A percentile compares a stretch with the other conserved stretches of the same genome.
These are phyloP conservation scores for Debaryomyces coudertii DNA, from an alignment of 1,139 yeast species.

Conservation along the genomic window DNA sequence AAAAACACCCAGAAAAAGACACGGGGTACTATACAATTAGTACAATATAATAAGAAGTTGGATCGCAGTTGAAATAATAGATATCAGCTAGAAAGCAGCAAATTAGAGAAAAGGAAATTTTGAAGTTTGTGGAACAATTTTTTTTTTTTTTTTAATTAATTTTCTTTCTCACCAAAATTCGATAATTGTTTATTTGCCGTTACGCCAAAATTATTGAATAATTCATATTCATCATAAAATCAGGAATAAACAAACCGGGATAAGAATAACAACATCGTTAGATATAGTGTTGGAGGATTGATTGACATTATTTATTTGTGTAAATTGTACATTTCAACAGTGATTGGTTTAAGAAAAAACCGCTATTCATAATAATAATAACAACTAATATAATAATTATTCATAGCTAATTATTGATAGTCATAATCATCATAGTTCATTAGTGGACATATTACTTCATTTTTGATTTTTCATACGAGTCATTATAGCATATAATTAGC, in stretches of 20 bases:
- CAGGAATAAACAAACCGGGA: slow-evolving; percentile 1
- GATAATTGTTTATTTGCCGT: slow-evolving; percentile 4
- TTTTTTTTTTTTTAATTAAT: slow-evolving; percentile 2
- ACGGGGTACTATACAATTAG: background rate
- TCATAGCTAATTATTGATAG: background rate
- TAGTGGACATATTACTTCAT: slow-evolving; percentile 1
- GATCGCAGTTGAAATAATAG: background rate
- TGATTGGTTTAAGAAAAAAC: slow-evolving; percentile 1
- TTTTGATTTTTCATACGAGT: slow-evolving; percentile 2
- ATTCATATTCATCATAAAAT: background rate
- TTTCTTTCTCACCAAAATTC: background rate
- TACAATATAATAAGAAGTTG: background rate
- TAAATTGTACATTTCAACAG: slow-evolving; percentile 2
- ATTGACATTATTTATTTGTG: slow-evolving; percentile 4
- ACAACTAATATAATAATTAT: background rate
- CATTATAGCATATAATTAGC: slow-evolving; percentile 7
- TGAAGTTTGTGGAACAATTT: background rate
- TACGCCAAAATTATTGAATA: slow-evolving; percentile 4
- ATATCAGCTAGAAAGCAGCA: background rate
- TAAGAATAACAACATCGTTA: slow-evolving; percentile 2
- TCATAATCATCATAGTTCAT: slow-evolving; percentile 4
- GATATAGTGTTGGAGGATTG: slow-evolving; percentile 5
- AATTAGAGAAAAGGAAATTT: background rate
- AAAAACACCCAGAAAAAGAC: background rate
- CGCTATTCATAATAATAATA: background rate